Base-by-base conservation (phyloP, 345 rosid species). In the Pistacia vera region DNA sequence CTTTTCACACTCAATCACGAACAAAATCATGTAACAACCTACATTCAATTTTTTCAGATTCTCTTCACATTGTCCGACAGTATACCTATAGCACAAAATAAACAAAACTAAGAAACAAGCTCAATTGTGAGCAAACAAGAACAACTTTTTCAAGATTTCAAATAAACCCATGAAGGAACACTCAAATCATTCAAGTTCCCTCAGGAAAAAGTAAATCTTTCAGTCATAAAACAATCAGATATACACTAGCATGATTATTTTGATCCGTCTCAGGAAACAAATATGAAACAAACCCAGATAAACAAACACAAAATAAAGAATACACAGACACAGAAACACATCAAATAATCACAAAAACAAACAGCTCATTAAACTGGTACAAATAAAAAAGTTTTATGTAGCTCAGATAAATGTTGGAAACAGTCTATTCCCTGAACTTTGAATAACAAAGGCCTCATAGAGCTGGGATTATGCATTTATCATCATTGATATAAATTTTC, bases 401-500 rank as follows among this genome's bases (percentile, higher is more conserved):
- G 63, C 63, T 63, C 77, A 74, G 77, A 74, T 35, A 74, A 64
- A 74, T 64, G 77, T 63, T 63, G 70, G 63, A 64, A 63, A 36
- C 2, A 20, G 33, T 63, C 35, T 52, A 64, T n/a, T 74, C 70
- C 77, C 70, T 7, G 77, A 56, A 63, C 77, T 58, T 52, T 52
- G 16, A 52, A 17, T 64, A 0, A 28, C n/a, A 64, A 3, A 35
- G 77, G 38, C 56, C 77, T 74, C 77, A 74, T 74, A 74, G 77
- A 74, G 77, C 77, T 74, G 77, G 77, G 77, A 74, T 74, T 33
- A 35, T 17, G 22, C 77, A 63, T 36, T 74, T 74, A 74, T 63
- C 70, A 74, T 74, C 77, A 63, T 25, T 12, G 77, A 35, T 5
- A 22, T 13, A 41, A 8, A 4, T 41, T 41, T 41, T 8, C 44